Evolutionary conservation across 495 filamentous ascomycete genomes (phyloP).

Genomic region (Penicillium desertorum): DNA sequence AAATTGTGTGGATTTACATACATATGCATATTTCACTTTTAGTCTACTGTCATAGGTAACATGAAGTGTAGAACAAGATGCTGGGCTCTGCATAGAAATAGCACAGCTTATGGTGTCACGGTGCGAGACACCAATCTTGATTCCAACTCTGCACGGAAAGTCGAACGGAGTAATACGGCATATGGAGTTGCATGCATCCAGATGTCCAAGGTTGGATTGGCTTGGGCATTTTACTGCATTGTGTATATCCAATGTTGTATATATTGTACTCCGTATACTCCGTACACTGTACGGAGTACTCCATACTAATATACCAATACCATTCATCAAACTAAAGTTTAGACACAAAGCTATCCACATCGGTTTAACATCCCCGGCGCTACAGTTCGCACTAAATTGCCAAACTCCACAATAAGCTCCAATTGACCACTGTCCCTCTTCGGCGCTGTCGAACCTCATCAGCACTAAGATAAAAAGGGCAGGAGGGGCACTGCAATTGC

Average conservation of each 20-base stretch:
- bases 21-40: neutral
- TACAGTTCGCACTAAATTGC: neutral
- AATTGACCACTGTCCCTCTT: neutral
- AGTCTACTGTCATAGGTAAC: neutral
- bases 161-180: neutral
- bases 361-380: conserved; percentile 2
- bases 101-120: neutral
- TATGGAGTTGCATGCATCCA: neutral
- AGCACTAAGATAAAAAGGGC: conserved; percentile 1
- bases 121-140: neutral
- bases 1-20: neutral
- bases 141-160: neutral
- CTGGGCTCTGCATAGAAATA: neutral
- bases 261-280: no score
- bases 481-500: neutral
- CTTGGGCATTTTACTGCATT: no score
- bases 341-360: no score
- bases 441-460: conserved; percentile 8
- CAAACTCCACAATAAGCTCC: neutral
- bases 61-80: neutral
- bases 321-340: no score
- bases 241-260: no score
- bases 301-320: no score
- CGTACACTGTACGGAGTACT: no score
- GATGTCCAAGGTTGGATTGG: no score